A percentile compares a stretch with the other conserved stretches of the same genome.
Conservation (phyloP, 305 asterid species). For the Solanum hybrid region DNA sequence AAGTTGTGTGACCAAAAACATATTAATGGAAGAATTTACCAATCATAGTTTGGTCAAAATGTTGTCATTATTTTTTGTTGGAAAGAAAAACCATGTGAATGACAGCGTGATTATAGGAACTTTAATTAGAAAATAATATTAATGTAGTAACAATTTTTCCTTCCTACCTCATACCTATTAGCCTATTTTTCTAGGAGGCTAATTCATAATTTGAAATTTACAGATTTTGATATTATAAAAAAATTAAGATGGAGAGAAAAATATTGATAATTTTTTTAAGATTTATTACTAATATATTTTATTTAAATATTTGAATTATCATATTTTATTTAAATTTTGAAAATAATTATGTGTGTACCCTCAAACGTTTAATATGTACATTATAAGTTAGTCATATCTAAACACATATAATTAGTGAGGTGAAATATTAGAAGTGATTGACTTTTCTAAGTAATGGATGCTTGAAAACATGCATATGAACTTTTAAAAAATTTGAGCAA, state of each 20-base stretch:
- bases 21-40: not conserved
- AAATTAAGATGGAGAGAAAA: not conserved
- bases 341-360: too few species aligned
- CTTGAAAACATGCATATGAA: not conserved
- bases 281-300: not conserved
- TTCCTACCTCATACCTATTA: not conserved
- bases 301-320: not conserved
- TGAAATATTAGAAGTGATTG: not conserved
- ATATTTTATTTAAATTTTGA: too few species aligned
- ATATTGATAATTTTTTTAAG: not conserved
- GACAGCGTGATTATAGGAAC: not conserved
- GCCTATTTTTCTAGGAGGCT: not conserved
- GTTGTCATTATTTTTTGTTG: not conserved
- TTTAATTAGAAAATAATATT: not conserved
- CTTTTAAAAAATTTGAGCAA: not conserved
- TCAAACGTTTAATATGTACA: too few species aligned
- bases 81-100: not conserved
- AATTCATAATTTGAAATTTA: not conserved
- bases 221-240: not conserved
- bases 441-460: not conserved
- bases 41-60: not conserved
- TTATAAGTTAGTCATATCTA: not conserved
- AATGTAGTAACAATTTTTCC: not conserved
- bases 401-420: not conserved
- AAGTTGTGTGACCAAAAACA: not conserved